phyloP scores from a whole-genome alignment of 2,329 filamentous ascomycete species.

The Fusarium algeriense region DNA sequence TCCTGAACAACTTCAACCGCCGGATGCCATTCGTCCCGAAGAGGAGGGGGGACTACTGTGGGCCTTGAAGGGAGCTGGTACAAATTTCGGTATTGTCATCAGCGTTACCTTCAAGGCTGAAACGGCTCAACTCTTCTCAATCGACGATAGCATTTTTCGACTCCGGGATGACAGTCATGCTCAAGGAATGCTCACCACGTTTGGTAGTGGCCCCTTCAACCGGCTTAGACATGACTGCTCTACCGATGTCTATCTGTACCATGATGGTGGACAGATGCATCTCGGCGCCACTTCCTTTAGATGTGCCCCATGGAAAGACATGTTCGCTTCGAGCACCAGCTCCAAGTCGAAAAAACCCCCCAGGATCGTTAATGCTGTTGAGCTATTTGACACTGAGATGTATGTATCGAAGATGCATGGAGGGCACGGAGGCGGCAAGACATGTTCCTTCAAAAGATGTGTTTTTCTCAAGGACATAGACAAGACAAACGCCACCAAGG shows the following conservation, averaged over 20 bases:
- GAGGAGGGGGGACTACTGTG: constrained; percentile 67
- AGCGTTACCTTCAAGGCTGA: constrained; percentile 65
- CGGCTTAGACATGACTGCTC: constrained; percentile 59
- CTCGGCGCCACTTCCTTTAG: constrained; percentile 66
- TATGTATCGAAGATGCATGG: constrained; percentile 71
- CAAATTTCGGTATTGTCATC: constrained; percentile 69
- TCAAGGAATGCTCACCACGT: constrained; percentile 52
- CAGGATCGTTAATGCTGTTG: constrained; percentile 60
- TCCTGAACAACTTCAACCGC: constrained; percentile 58
- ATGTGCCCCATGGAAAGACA: constrained; percentile 44
- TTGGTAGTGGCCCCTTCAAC: constrained; percentile 55
- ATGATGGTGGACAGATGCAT: constrained; percentile 57
- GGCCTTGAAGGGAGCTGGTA: constrained; percentile 70
- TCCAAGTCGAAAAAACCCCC: not conserved
- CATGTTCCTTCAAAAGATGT: constrained; percentile 74
- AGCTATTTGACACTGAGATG: constrained; percentile 70
- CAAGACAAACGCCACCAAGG: constrained; percentile 46
- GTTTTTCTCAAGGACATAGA: constrained; percentile 67
- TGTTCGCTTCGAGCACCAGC: not conserved
- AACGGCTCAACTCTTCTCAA: constrained; percentile 55
- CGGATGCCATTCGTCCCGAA: constrained; percentile 56
- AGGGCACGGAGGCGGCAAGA: constrained; percentile 69
- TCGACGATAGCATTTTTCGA: constrained; percentile 56
- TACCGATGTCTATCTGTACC: constrained; percentile 69
- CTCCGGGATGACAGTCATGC: constrained; percentile 49